A percentile compares a stretch with the other conserved stretches of the same genome.
These are phyloP conservation scores for Inga oerstediana DNA, from an alignment of 306 rosid species.

Conservation along the genomic window DNA sequence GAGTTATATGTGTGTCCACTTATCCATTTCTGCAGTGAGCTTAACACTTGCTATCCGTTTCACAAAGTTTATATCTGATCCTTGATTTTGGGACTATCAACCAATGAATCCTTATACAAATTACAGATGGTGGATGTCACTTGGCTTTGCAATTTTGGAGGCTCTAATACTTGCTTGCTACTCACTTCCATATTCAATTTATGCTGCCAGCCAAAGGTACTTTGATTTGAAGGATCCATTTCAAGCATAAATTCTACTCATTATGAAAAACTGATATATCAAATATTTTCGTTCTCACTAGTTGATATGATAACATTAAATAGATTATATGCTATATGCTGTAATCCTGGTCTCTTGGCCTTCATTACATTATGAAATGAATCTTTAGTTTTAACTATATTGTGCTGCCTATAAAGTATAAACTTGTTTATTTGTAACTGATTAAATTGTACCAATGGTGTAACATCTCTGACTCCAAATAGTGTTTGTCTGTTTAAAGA, in stretches of 20 bases:
- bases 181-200: slow-evolving; percentile 94
- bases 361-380: slow-evolving; percentile 15
- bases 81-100: slow-evolving; percentile 35
- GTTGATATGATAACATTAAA: slow-evolving; percentile 14
- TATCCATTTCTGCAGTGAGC: slow-evolving; percentile 66
- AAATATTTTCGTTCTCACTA: slow-evolving; percentile 11
- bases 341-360: slow-evolving; percentile 18
- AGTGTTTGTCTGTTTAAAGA: background rate
- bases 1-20: slow-evolving; percentile 96
- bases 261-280: slow-evolving; percentile 13
- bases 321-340: slow-evolving; percentile 21
- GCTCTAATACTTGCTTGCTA: slow-evolving; percentile 80
- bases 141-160: slow-evolving; percentile 93
- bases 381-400: slow-evolving; percentile 11
- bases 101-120: slow-evolving; percentile 31
- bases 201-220: slow-evolving; percentile 78
- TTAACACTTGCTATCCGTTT: slow-evolving; percentile 43
- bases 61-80: slow-evolving; percentile 10
- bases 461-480: background rate
- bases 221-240: slow-evolving; percentile 14
- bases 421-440: slow-evolving; percentile 12
- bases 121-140: slow-evolving; percentile 98
- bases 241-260: slow-evolving; percentile 19
- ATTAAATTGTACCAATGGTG: slow-evolving; percentile 11
- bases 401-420: slow-evolving; percentile 10